These are phyloP conservation scores for Volvox carteri DNA, from an alignment of 163 green algal species.

Conservation along the genomic window DNA sequence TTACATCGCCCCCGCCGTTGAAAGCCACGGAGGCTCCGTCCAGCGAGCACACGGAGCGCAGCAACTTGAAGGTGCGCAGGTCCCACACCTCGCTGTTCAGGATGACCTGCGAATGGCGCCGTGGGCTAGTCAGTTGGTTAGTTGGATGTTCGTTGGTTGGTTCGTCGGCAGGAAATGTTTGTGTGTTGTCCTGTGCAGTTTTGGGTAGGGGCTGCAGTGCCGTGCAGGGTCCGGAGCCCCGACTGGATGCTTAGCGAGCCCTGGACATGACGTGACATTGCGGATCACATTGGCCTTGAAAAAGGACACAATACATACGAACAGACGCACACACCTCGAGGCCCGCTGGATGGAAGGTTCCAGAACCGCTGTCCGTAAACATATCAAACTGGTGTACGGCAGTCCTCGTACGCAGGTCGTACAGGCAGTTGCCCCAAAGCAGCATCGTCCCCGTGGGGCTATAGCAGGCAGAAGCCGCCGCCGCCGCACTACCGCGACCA, in stretches of 20 bases:
- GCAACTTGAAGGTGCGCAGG: constrained; percentile 76
- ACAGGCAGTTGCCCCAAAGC: constrained; percentile 82
- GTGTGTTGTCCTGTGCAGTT: neutral
- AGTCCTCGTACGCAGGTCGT: constrained; percentile 70
- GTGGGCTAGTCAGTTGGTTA: no score
- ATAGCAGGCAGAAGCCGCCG: constrained; percentile 68
- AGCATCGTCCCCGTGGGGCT: constrained; percentile 72
- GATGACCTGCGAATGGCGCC: constrained; percentile 59
- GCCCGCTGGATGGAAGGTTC: constrained; percentile 79
- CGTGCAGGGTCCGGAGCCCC: no score
- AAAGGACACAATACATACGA: neutral
- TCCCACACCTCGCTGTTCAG: constrained; percentile 88
- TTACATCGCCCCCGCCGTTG: constrained; percentile 67
- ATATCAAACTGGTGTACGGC: constrained; percentile 83
- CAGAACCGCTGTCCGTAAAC: constrained; percentile 71
- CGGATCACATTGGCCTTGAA: neutral
- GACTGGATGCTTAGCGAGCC: no score
- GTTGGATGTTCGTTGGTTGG: neutral
- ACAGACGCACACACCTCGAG: constrained; percentile 60
- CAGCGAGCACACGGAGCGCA: constrained; percentile 77
- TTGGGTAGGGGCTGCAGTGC: neutral
- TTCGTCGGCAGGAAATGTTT: neutral
- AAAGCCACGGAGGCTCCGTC: constrained; percentile 75
- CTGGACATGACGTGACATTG: neutral
- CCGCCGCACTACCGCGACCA: neutral